These are phyloP conservation scores for Pinus tabuliformis DNA, from an alignment of 75 land plant genomes.

Conservation along the genomic window DNA sequence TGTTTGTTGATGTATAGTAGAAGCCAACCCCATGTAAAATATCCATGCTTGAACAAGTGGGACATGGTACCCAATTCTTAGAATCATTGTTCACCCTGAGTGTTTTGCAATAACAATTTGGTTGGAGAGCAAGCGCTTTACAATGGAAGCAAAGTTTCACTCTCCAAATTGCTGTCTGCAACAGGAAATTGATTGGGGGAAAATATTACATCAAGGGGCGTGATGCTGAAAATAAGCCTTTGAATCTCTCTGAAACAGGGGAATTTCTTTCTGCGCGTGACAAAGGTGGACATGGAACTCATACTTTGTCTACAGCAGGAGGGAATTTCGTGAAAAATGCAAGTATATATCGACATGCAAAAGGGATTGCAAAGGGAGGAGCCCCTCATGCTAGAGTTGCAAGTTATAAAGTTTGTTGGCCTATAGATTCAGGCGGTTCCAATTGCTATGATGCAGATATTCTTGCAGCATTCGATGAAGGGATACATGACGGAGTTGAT, in stretches of 20 bases:
- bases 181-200: conserved; percentile 83
- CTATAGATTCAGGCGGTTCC: neutral
- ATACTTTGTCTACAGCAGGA: conserved; percentile 74
- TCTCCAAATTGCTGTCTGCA: conserved; percentile 25
- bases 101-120: conserved; percentile 46
- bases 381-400: conserved; percentile 87
- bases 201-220: conserved; percentile 73
- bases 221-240: conserved; percentile 30
- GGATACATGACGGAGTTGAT: conserved; percentile 90
- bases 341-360: conserved; percentile 59
- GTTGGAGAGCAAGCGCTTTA: conserved; percentile 26
- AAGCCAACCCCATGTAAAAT: neutral
- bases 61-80: neutral
- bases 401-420: conserved; percentile 95
- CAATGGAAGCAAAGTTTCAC: neutral
- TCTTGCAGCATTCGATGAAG: conserved; percentile 87
- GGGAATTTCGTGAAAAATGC: conserved; percentile 57
- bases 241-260: conserved; percentile 35
- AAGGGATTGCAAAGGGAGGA: conserved; percentile 68
- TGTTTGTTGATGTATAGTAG: neutral
- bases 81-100: neutral
- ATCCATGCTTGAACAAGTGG: no score
- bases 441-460: conserved; percentile 96
- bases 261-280: conserved; percentile 79
- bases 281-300: conserved; percentile 86